Base-by-base conservation (phyloP, 495 filamentous ascomycete genomes). In the Neurospora discreta region DNA sequence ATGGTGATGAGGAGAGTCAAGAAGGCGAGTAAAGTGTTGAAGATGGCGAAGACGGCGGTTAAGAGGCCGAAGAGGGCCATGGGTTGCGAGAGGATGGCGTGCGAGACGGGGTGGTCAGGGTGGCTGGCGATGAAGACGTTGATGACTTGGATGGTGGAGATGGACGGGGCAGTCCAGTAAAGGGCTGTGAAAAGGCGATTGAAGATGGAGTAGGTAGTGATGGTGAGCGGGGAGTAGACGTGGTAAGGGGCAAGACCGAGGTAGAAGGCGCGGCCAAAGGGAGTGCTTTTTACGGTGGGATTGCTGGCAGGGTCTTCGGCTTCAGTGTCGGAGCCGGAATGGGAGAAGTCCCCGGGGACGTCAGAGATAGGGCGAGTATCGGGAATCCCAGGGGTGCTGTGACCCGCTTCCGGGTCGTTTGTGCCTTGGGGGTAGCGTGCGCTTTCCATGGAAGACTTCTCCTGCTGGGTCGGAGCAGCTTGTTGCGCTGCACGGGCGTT, bases 221-320 rank as follows among this genome's bases (percentile, higher is more conserved):
- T 84, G 2, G 78, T 73, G 38, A 77, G 76, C 41, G 78, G 78
- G 16, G 76, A 75, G 16, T 82, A 75, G 18, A 86, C 83, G 52
- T 77, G 73, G 74, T 84, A 85, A 39, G 79, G 77, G 5, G 83
- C 80, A 46, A 80, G 69, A 9, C 73, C 70, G 26, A 77, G 74
- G 77, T 85, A 85, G 71, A 84, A 85, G 10, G 83, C 82, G 40
- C 83, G 80, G 20, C 83, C 82, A 70, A 84, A 85, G 8, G 83
- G 74, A 41, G 73, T 46, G 46, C 60, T 39, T 68, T 33, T 44
- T 67, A 71, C 20, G 3, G 23, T 26, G 69, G 70, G 71, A 67
- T 68, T 36, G 40, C 1, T 41, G 73, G 69, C 16, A 6, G 69
- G 71, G 58, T 16, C 11, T 70, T 39, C 42, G 18, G 20, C 13